Conservation (phyloP, 495 filamentous ascomycete genomes). For the Penicillium roqueforti region DNA sequence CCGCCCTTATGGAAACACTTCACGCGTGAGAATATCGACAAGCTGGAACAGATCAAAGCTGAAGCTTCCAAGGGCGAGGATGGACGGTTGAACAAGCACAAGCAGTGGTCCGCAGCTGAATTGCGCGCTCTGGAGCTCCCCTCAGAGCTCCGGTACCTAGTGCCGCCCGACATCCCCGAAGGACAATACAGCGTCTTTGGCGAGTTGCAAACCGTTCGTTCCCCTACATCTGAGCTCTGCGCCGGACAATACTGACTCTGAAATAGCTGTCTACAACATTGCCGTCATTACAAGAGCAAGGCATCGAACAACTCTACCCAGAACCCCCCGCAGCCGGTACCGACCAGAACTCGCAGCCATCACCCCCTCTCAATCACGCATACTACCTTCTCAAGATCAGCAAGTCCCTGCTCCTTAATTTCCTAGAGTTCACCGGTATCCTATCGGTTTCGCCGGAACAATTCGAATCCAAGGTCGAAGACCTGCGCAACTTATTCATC, state of each 20-base stretch:
- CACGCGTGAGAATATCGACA: slow-evolving; percentile 69
- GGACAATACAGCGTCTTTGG: slow-evolving; percentile 73
- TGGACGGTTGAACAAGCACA: slow-evolving; percentile 28
- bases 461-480: slow-evolving; percentile 60
- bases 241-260: neutral
- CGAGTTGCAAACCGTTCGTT: slow-evolving; percentile 56
- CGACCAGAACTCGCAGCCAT: slow-evolving; percentile 30
- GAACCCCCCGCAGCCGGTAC: slow-evolving; percentile 34
- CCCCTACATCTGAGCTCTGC: neutral
- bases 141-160: slow-evolving; percentile 68
- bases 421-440: slow-evolving; percentile 71
- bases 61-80: slow-evolving; percentile 39
- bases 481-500: slow-evolving; percentile 74
- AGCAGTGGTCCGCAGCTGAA: slow-evolving; percentile 39
- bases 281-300: slow-evolving; percentile 61
- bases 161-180: slow-evolving; percentile 77
- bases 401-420: slow-evolving; percentile 79
- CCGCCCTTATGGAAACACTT: slow-evolving; percentile 90
- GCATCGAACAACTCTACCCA: slow-evolving; percentile 66
- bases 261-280: slow-evolving; percentile 55
- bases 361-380: slow-evolving; percentile 58
- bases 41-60: slow-evolving; percentile 53
- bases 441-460: slow-evolving; percentile 59
- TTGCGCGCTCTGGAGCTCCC: slow-evolving; percentile 61
- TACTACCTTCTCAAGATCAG: slow-evolving; percentile 73